These are phyloP conservation scores for Sphenostylis stenocarpa DNA, from an alignment of 306 rosid genomes.

Conservation along the genomic window DNA sequence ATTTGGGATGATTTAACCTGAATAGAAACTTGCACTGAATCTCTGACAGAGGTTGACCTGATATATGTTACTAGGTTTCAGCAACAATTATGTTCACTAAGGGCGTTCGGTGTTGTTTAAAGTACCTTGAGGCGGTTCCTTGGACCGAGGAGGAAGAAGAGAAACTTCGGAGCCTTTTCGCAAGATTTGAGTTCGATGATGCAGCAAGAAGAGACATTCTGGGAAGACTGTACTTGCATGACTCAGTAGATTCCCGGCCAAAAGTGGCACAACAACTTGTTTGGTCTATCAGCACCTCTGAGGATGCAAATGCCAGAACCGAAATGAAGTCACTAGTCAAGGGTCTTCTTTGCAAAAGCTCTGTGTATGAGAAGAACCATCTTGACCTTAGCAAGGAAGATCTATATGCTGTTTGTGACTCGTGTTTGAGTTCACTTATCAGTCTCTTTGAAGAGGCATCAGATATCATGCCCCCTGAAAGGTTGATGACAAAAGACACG, in stretches of 20 bases:
- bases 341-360: slow-evolving; percentile 4
- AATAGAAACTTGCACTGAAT: background rate
- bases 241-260: background rate
- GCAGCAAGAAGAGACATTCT: background rate
- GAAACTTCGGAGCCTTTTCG: background rate
- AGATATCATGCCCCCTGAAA: background rate
- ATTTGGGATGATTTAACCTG: background rate
- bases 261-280: background rate
- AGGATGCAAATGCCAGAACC: slow-evolving; percentile 9
- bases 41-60: background rate
- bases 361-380: background rate
- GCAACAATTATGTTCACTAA: background rate
- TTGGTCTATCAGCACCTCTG: background rate
- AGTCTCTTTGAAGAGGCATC: background rate
- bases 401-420: background rate
- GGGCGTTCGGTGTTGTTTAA: background rate
- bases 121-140: slow-evolving; percentile 3
- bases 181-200: slow-evolving; percentile 4
- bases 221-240: background rate
- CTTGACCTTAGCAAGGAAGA: background rate
- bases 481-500: background rate
- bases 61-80: background rate
- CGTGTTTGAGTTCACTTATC: background rate
- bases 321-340: slow-evolving; percentile 1
- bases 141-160: slow-evolving; percentile 13